A percentile compares a stretch with the other conserved stretches of the same genome.
These are phyloP conservation scores for Coelastrella sp. DNA, from an alignment of 139 green algal genomes.

Conservation along the genomic window DNA sequence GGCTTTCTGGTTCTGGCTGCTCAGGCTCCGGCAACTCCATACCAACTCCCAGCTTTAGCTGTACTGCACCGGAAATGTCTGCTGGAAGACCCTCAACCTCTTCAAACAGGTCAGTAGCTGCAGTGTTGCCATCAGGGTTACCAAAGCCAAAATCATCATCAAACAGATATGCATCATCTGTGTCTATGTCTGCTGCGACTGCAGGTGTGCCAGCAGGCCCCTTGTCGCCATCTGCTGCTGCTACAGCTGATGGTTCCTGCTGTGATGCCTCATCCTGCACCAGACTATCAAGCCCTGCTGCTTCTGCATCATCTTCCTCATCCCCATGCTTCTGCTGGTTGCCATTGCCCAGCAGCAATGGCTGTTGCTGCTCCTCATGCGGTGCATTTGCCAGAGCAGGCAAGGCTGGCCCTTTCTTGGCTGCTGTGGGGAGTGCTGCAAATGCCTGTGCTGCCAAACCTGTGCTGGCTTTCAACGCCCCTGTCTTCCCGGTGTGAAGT, in stretches of 20 bases:
- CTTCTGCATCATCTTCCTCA: slow-evolving; percentile 10
- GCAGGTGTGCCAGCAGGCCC: background rate
- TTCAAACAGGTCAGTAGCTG: background rate
- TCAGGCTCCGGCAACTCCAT: slow-evolving; percentile 26
- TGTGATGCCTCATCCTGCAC: background rate
- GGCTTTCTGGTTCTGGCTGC: background rate
- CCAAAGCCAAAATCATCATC: slow-evolving; percentile 20
- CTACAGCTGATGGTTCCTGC: slow-evolving; percentile 14
- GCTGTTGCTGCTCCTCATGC: slow-evolving; percentile 4
- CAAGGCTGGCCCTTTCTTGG: background rate
- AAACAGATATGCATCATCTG: background rate
- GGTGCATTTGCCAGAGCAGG: background rate
- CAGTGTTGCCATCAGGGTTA: background rate
- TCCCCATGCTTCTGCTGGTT: slow-evolving; percentile 2
- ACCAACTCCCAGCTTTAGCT: slow-evolving; percentile 10
- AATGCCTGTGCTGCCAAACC: slow-evolving; percentile 62
- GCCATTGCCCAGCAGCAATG: background rate
- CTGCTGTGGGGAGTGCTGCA: slow-evolving; percentile 49
- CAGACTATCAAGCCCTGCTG: background rate
- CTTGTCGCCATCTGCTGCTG: background rate
- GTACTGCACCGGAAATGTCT: background rate
- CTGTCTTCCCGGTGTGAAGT: slow-evolving; percentile 67
- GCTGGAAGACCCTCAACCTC: slow-evolving; percentile 28
- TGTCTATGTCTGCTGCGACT: background rate
- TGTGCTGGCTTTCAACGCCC: slow-evolving; percentile 67